These are phyloP conservation scores for Epichloe glyceriae DNA, from an alignment of 2,329 filamentous ascomycete genomes.

Conservation along the genomic window DNA sequence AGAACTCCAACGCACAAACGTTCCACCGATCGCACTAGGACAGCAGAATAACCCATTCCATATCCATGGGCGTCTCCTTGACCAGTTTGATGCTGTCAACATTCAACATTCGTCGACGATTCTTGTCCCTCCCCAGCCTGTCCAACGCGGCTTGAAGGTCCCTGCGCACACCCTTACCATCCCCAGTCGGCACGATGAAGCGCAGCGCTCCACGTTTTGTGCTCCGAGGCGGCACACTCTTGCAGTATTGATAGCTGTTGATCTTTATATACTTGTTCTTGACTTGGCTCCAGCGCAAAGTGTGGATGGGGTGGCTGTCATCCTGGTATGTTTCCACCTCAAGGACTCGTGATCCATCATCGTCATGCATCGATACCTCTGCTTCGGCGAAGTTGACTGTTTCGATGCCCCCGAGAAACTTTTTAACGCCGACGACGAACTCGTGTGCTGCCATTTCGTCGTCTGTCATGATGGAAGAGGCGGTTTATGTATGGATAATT, in stretches of 20 bases:
- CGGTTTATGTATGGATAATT: no score
- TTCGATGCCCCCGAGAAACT: neutral
- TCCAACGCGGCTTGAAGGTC: neutral
- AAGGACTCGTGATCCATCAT: neutral
- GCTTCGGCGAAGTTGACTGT: neutral
- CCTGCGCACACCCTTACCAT: neutral
- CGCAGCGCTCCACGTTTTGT: neutral
- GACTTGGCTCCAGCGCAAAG: slow-evolving; percentile 7
- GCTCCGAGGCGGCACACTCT: neutral
- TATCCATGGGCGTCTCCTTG: neutral
- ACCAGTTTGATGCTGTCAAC: neutral
- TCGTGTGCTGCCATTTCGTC: neutral
- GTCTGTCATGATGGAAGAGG: neutral
- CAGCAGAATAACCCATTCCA: slow-evolving; percentile 1
- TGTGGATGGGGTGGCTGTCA: slow-evolving; percentile 4
- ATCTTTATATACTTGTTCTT: slow-evolving; percentile 5
- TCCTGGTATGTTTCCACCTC: neutral
- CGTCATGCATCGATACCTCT: neutral
- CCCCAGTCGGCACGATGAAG: neutral
- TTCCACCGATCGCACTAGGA: neutral
- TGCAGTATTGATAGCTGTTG: slow-evolving; percentile 6
- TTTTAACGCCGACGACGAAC: neutral
- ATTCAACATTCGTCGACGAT: neutral
- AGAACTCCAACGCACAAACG: neutral
- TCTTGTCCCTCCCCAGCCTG: neutral